Evolutionary conservation across 2,329 filamentous ascomycete genomes (phyloP).

Genomic region (Penicillium crustosum): DNA sequence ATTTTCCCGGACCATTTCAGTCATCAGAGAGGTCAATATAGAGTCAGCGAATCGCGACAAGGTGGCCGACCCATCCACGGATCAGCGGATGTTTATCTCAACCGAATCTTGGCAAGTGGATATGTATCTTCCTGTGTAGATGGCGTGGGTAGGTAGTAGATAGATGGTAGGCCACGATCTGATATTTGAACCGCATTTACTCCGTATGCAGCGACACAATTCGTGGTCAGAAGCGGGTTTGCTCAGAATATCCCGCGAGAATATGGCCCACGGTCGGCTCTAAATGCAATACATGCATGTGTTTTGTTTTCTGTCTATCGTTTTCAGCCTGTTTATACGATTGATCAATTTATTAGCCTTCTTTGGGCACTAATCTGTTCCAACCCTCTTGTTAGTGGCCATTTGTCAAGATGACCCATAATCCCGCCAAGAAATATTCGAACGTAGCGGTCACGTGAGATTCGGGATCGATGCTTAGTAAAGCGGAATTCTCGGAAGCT

Average conservation of each 20-base stretch:
- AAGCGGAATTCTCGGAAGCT: background rate
- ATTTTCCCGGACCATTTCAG: background rate
- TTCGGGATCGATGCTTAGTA: conserved; percentile 10
- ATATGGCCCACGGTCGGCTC: background rate
- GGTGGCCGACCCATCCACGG: background rate
- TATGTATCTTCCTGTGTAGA: background rate
- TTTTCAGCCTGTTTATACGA: too few relatives aligned
- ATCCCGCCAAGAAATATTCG: conserved; percentile 11
- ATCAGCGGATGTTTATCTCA: background rate
- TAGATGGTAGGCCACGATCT: background rate
- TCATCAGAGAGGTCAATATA: background rate
- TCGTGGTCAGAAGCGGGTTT: background rate
- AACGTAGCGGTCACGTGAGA: background rate
- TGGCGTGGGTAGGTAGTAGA: background rate
- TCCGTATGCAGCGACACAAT: background rate
- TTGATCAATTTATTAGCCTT: background rate
- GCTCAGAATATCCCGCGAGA: background rate
- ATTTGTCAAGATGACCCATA: background rate
- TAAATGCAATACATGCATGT: background rate
- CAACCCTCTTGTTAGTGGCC: background rate
- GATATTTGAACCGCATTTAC: background rate
- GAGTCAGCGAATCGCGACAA: background rate
- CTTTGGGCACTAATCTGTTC: background rate
- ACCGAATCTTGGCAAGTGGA: background rate
- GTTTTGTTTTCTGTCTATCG: background rate